Conservation (phyloP, 164 flowering plant genomes). For the Magnolia changhungtana region DNA sequence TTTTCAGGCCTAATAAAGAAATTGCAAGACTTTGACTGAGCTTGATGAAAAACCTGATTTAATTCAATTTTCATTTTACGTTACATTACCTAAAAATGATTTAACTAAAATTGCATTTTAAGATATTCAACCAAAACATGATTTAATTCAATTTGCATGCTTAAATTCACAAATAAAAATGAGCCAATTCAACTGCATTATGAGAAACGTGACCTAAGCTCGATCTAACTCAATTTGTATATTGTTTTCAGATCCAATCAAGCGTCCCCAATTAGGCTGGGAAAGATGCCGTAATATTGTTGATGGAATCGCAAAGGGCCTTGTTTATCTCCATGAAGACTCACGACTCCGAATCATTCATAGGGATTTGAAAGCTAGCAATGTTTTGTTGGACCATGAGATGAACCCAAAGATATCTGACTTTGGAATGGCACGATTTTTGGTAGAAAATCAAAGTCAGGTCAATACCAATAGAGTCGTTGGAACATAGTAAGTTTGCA, state of each 20-base stretch:
- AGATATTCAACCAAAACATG: too few relatives aligned
- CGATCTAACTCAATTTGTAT: too few relatives aligned
- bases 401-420: slow-evolving; percentile 31
- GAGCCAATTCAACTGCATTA: too few relatives aligned
- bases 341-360: slow-evolving; percentile 33
- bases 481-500: slow-evolving; percentile 28
- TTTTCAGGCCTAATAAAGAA: too few relatives aligned
- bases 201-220: too few relatives aligned
- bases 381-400: slow-evolving; percentile 27
- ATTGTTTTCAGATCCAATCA: slow-evolving; percentile 3
- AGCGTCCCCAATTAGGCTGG: slow-evolving; percentile 22
- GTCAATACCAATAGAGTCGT: slow-evolving; percentile 25
- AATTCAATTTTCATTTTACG: too few relatives aligned
- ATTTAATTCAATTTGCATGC: too few relatives aligned
- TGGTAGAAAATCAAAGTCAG: slow-evolving; percentile 15
- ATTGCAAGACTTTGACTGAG: too few relatives aligned
- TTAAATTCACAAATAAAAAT: too few relatives aligned
- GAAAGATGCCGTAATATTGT: slow-evolving; percentile 21
- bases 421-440: slow-evolving; percentile 32
- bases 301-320: slow-evolving; percentile 27
- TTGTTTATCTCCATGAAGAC: slow-evolving; percentile 35
- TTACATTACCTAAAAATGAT: too few relatives aligned
- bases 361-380: slow-evolving; percentile 32
- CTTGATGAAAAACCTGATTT: too few relatives aligned
- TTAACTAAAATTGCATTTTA: too few relatives aligned